phyloP scores from a whole-genome alignment of 495 filamentous ascomycete species.

The Tirmania nivea region DNA sequence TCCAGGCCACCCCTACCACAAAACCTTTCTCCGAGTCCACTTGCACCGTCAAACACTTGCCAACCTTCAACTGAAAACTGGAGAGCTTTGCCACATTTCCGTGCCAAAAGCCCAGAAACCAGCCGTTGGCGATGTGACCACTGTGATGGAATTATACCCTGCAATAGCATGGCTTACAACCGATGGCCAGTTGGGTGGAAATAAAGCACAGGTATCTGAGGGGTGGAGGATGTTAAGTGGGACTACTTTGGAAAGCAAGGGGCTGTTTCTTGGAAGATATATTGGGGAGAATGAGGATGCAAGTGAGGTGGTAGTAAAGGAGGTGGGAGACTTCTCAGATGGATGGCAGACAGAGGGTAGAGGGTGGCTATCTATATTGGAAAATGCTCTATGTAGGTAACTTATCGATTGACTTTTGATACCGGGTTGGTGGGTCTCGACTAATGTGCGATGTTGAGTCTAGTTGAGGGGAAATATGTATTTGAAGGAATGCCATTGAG shows the following conservation, averaged over 20 bases:
- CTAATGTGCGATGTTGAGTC: constrained; percentile 8
- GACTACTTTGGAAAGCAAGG: not conserved
- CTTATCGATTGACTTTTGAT: too few relatives aligned
- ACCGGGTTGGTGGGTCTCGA: not conserved
- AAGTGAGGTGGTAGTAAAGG: not conserved
- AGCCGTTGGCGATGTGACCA: not conserved
- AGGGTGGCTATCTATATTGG: not conserved
- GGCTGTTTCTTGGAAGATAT: not conserved
- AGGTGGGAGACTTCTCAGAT: not conserved
- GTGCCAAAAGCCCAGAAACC: not conserved
- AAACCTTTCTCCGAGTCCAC: constrained; percentile 16
- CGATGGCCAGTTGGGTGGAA: constrained; percentile 12
- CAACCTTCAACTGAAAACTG: constrained; percentile 9
- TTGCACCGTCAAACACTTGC: constrained; percentile 9
- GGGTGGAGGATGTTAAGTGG: constrained; percentile 24
- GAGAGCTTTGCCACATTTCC: constrained; percentile 9
- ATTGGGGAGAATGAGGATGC: not conserved
- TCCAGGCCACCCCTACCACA: constrained; percentile 1
- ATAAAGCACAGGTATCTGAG: constrained; percentile 14
- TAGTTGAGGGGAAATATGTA: constrained; percentile 18
- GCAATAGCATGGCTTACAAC: constrained; percentile 13
- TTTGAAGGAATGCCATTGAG: constrained; percentile 10
- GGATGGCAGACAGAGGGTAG: not conserved
- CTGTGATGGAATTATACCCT: constrained; percentile 3
- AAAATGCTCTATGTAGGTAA: not conserved